These are phyloP conservation scores for Lathyrus tuberosus DNA, from an alignment of 306 rosid species.

Conservation along the genomic window DNA sequence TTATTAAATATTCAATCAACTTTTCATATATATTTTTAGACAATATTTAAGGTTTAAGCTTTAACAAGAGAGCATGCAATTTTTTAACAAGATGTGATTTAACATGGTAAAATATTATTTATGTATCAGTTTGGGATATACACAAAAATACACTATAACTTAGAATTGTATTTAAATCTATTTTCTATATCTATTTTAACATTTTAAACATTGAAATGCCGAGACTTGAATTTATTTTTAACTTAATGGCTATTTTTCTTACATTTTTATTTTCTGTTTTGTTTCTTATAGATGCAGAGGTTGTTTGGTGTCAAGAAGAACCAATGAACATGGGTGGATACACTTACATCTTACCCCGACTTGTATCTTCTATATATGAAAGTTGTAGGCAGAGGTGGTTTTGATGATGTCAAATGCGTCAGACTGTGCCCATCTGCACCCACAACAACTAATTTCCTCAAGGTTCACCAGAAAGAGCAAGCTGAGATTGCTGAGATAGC, in stretches of 20 bases:
- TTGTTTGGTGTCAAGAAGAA: conserved; percentile 98
- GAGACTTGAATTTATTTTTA: neutral
- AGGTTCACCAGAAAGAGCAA: conserved; percentile 86
- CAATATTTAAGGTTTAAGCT: too few species aligned
- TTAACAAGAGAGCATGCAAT: too few species aligned
- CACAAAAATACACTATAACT: too few species aligned
- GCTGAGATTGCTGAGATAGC: conserved; percentile 79
- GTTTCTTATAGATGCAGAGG: conserved; percentile 76
- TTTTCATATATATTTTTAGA: too few species aligned
- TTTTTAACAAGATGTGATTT: too few species aligned
- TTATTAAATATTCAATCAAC: too few species aligned
- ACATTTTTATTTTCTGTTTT: conserved; percentile 17
- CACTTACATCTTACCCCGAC: conserved; percentile 70
- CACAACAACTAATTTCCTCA: conserved; percentile 84
- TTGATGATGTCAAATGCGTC: conserved; percentile 69
- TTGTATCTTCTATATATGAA: conserved; percentile 76
- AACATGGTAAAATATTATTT: too few species aligned
- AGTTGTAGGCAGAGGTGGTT: conserved; percentile 66
- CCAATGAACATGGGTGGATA: conserved; percentile 98
- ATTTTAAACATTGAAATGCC: conserved; percentile 1
- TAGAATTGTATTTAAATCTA: too few species aligned
- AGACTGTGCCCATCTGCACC: conserved; percentile 97
- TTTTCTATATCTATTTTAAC: neutral
- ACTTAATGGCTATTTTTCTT: neutral
- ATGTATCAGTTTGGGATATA: too few species aligned